Conservation (phyloP, 2,329 filamentous ascomycete genomes). For the Zasmidium angulare region DNA sequence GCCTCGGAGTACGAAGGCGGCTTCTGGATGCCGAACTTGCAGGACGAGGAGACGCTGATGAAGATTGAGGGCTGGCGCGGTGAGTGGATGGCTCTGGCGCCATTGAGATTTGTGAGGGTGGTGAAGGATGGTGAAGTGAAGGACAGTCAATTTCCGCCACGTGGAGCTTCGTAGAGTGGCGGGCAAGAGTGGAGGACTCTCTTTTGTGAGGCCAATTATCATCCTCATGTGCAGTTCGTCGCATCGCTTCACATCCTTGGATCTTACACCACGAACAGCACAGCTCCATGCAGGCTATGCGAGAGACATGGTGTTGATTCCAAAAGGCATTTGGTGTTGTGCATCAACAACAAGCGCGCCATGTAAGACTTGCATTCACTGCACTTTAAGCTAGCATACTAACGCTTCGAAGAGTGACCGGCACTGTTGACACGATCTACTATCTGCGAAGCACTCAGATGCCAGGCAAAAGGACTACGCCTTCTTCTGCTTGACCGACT, state of each 20-base stretch:
- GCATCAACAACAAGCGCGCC: no score
- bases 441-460: no score
- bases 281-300: background rate
- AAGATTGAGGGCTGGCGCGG: constrained; percentile 75
- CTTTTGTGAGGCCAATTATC: background rate
- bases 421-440: no score
- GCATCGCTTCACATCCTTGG: no score
- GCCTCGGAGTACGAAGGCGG: constrained; percentile 79
- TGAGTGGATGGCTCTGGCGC: constrained; percentile 76
- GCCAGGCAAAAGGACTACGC: no score
- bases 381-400: no score
- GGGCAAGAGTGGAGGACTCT: background rate
- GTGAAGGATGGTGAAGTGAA: constrained; percentile 63
- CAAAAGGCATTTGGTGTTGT: no score
- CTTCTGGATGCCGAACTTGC: constrained; percentile 82
- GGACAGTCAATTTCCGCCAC: constrained; percentile 76
- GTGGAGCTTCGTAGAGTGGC: constrained; percentile 36
- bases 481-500: constrained; percentile 1
- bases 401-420: no score
- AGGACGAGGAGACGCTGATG: constrained; percentile 62
- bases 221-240: background rate
- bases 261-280: background rate
- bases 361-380: background rate
- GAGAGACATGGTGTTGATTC: no score
- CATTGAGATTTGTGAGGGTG: constrained; percentile 74